Conservation (phyloP, 306 rosid genomes). For the Delonix regia region DNA sequence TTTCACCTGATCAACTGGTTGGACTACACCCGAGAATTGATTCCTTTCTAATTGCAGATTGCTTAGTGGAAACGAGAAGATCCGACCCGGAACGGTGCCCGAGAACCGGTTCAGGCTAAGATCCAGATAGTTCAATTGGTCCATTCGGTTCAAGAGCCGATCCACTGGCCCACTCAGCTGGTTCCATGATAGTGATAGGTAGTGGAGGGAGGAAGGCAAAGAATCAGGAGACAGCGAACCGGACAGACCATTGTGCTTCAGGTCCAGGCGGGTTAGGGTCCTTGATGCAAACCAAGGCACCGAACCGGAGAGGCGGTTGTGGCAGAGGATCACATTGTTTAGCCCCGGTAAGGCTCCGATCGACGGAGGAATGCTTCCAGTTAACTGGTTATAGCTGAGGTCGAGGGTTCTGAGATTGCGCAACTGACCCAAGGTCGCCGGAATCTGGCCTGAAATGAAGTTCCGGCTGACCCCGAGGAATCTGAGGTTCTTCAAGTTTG, state of each 20-base stretch:
- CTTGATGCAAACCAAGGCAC: constrained; percentile 73
- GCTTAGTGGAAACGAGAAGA: constrained; percentile 74
- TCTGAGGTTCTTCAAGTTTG: constrained; percentile 66
- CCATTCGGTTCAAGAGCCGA: constrained; percentile 57
- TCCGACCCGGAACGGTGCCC: constrained; percentile 68
- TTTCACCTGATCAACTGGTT: constrained; percentile 64
- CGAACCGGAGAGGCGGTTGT: constrained; percentile 78
- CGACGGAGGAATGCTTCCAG: constrained; percentile 72
- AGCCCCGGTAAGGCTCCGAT: constrained; percentile 68
- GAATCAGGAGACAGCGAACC: constrained; percentile 65
- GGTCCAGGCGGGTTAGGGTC: constrained; percentile 70
- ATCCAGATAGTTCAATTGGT: constrained; percentile 77
- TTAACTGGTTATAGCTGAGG: constrained; percentile 82
- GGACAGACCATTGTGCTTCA: constrained; percentile 81
- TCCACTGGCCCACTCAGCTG: constrained; percentile 70
- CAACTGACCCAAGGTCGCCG: constrained; percentile 56
- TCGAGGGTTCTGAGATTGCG: constrained; percentile 71
- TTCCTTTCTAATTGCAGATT: constrained; percentile 79
- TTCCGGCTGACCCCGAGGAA: constrained; percentile 85
- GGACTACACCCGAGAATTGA: constrained; percentile 62
- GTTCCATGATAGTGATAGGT: constrained; percentile 87
- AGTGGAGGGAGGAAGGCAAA: constrained; percentile 78
- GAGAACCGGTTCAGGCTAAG: constrained; percentile 80
- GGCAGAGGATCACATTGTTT: constrained; percentile 81
- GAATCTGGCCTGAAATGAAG: constrained; percentile 84